A percentile compares a stretch with the other conserved stretches of the same genome.
phyloP scores from a whole-genome alignment of 176 grass and related monocot species.

The Zoysia japonica region DNA sequence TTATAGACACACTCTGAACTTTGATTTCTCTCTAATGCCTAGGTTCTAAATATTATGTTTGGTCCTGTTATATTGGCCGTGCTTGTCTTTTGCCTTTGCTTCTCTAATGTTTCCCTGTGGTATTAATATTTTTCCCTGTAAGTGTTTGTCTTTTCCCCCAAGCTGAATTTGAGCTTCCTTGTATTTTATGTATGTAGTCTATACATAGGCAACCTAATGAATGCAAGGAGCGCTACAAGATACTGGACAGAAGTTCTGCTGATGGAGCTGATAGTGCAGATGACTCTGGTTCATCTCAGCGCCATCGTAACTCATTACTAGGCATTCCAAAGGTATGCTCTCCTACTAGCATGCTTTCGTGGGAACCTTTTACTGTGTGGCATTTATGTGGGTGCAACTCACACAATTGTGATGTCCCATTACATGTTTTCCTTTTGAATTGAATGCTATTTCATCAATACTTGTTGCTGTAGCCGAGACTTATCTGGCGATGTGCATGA shows the following conservation, averaged over 20 bases:
- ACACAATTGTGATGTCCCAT: slow-evolving; percentile 24
- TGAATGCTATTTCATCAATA: neutral
- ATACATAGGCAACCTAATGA: slow-evolving; percentile 82
- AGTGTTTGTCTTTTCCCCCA: slow-evolving; percentile 18
- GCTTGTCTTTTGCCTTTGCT: slow-evolving; percentile 3
- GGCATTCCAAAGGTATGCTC: slow-evolving; percentile 63
- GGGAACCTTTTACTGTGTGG: slow-evolving; percentile 26
- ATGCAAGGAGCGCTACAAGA: slow-evolving; percentile 87
- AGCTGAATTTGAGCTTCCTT: slow-evolving; percentile 24
- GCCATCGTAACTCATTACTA: slow-evolving; percentile 59
- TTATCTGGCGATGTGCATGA: slow-evolving; percentile 7
- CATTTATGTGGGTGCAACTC: slow-evolving; percentile 19
- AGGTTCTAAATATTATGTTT: slow-evolving; percentile 20
- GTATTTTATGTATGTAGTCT: slow-evolving; percentile 56
- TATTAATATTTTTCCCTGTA: slow-evolving; percentile 20
- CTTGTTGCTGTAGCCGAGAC: neutral
- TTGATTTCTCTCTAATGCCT: slow-evolving; percentile 21
- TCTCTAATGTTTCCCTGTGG: neutral
- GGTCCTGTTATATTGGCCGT: slow-evolving; percentile 9
- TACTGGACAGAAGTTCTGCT: slow-evolving; percentile 77
- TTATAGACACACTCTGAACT: slow-evolving; percentile 7
- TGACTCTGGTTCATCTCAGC: slow-evolving; percentile 96
- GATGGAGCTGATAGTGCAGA: slow-evolving; percentile 95
- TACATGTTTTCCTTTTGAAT: neutral
- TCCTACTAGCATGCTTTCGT: neutral